These are phyloP conservation scores for Hortiboletus campestris DNA, from an alignment of 768 basidiomycete genomes.

Conservation along the genomic window DNA sequence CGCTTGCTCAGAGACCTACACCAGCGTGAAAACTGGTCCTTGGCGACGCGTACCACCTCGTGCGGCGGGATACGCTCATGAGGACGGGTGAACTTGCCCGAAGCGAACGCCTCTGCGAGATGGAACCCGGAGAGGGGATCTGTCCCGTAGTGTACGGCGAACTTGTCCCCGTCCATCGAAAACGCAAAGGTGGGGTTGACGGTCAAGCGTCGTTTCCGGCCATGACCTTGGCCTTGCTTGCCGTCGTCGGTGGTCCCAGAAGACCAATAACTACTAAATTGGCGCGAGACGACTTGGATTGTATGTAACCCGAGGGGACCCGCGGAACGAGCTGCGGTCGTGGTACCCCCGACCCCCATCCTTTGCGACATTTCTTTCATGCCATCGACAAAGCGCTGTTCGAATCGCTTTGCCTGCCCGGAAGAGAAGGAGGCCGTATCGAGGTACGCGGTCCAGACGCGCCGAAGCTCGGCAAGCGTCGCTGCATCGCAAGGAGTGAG, in stretches of 20 bases:
- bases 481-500: constrained; percentile 16
- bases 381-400: constrained; percentile 6
- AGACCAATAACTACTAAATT: constrained; percentile 26
- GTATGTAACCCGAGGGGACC: constrained; percentile 20
- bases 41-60: constrained; percentile 16
- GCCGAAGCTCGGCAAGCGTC: constrained; percentile 21
- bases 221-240: background rate
- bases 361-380: constrained; percentile 4
- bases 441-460: constrained; percentile 23
- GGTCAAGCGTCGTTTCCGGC: background rate
- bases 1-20: constrained; percentile 16
- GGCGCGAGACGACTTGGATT: background rate
- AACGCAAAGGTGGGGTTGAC: constrained; percentile 31
- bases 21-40: constrained; percentile 26
- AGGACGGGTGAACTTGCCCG: constrained; percentile 3
- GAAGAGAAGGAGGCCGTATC: constrained; percentile 1
- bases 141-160: constrained; percentile 29
- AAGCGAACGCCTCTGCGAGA: constrained; percentile 25
- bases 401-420: constrained; percentile 7
- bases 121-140: constrained; percentile 32
- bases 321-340: constrained; percentile 25
- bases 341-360: background rate
- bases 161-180: constrained; percentile 26
- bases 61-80: background rate
- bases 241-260: constrained; percentile 16